A percentile compares a stretch with the other conserved stretches of the same genome.
These are phyloP conservation scores for Lodderomyces parapsilosis DNA, from an alignment of 1,139 yeast genomes.

Conservation along the genomic window DNA sequence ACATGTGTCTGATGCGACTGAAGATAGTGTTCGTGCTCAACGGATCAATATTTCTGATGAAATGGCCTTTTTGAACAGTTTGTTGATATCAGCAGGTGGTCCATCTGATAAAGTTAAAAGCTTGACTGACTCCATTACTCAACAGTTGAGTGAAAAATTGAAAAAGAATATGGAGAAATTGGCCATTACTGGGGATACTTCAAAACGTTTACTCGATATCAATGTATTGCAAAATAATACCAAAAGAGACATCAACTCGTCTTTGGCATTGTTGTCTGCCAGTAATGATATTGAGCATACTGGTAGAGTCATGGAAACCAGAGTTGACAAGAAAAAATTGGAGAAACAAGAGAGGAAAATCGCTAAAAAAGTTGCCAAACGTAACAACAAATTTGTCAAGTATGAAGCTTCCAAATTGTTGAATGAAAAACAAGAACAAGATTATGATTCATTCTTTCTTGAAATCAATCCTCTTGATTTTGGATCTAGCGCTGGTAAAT, in stretches of 20 bases:
- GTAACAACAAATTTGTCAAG: slow-evolving; percentile 81
- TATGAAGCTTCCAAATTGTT: slow-evolving; percentile 92
- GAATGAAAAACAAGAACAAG: slow-evolving; percentile 59
- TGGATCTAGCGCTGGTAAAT: slow-evolving; percentile 88
- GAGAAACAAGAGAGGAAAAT: slow-evolving; percentile 97
- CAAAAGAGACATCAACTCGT: slow-evolving; percentile 70
- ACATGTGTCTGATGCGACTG: slow-evolving; percentile 71
- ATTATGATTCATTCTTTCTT: slow-evolving; percentile 91
- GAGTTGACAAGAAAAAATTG: slow-evolving; percentile 93
- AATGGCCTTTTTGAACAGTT: slow-evolving; percentile 58
- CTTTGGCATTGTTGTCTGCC: slow-evolving; percentile 71
- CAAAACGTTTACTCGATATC: slow-evolving; percentile 74
- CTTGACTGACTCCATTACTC: slow-evolving; percentile 45
- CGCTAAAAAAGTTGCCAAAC: slow-evolving; percentile 93
- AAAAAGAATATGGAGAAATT: slow-evolving; percentile 70
- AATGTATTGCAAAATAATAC: slow-evolving; percentile 58
- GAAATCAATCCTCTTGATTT: slow-evolving; percentile 93
- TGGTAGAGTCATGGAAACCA: slow-evolving; percentile 87
- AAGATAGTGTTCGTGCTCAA: slow-evolving; percentile 79
- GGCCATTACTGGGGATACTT: slow-evolving; percentile 71
- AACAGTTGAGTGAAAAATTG: slow-evolving; percentile 54
- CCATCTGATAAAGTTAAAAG: slow-evolving; percentile 48
- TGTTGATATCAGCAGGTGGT: slow-evolving; percentile 84
- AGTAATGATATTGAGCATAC: slow-evolving; percentile 85
- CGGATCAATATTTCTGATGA: slow-evolving; percentile 67